These are phyloP conservation scores for Globisporangium canariense DNA, from an alignment of 352 stramenopile species.

Conservation along the genomic window DNA sequence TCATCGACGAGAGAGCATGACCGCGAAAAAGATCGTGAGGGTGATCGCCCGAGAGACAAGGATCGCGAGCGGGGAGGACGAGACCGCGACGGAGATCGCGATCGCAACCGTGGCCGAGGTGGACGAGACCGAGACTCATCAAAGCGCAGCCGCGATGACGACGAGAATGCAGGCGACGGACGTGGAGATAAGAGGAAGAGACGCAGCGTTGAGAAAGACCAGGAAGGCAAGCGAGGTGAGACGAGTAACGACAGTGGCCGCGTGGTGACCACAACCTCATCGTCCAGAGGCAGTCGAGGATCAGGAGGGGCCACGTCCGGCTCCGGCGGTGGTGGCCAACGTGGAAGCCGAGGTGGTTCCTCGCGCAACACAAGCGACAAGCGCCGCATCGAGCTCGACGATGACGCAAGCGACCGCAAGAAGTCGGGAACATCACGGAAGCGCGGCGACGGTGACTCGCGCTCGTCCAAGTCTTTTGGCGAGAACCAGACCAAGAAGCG, in stretches of 20 bases:
- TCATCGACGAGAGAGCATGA: slow-evolving; percentile 13
- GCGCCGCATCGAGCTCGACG: slow-evolving; percentile 58
- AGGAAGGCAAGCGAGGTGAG: slow-evolving; percentile 27
- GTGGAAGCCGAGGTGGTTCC: slow-evolving; percentile 19
- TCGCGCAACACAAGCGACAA: slow-evolving; percentile 29
- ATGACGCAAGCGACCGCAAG: slow-evolving; percentile 31
- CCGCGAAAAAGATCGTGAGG: slow-evolving; percentile 10
- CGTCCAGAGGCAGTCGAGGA: slow-evolving; percentile 23
- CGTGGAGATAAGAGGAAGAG: slow-evolving; percentile 28
- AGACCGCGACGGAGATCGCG: slow-evolving; percentile 28
- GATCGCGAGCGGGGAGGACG: slow-evolving; percentile 21
- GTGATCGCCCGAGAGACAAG: slow-evolving; percentile 21
- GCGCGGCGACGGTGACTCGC: slow-evolving; percentile 27
- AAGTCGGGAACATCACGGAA: slow-evolving; percentile 17
- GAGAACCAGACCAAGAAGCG: slow-evolving; percentile 74
- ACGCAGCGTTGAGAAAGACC: slow-evolving; percentile 21
- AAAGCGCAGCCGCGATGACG: slow-evolving; percentile 29
- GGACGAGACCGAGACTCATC: slow-evolving; percentile 25
- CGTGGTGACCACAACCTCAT: slow-evolving; percentile 46
- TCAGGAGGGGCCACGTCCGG: slow-evolving; percentile 1
- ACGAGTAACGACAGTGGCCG: slow-evolving; percentile 34
- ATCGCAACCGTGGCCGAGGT: slow-evolving; percentile 24
- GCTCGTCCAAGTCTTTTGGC: slow-evolving; percentile 37
- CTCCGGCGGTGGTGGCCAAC: neutral
- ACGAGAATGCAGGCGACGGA: slow-evolving; percentile 10